Evolutionary conservation across 768 basidiomycete genomes (phyloP), one percentile per base, ranked within the genome.

Genomic region (Suillus variegatus): DNA sequence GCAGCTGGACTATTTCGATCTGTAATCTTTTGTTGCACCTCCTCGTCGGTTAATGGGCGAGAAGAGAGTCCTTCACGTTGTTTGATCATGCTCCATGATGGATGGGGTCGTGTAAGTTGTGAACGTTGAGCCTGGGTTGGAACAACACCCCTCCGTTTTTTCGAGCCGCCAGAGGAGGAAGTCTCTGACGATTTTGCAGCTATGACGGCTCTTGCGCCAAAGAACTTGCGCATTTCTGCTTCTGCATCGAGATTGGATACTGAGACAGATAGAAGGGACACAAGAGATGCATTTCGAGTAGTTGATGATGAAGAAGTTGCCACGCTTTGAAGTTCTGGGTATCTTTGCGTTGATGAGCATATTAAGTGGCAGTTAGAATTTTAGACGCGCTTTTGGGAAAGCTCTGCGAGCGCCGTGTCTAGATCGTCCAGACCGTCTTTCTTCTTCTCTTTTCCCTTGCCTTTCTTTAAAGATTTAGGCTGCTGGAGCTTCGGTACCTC

Each of bases 191-290:
- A 75, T 75, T 85, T 86, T 36, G 82, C 83, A 2, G 90, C 86
- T n/a, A 82, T 81, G 10, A 98, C 85, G 64, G 97, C 95, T 71
- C 90, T 92, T 22, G 93, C 85, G 2, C 97, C 97, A 73, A 99
- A 99, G 83, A 98, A 97, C 68, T 88, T 90, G 63, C 92, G 88
- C 78, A 99, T 86, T 74, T 99, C 97, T 0, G 91, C 90, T 65
- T 97, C 95, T 13, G 89, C 83, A 67, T 99, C 95, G 18, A 99
- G 86, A 70, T 94, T 84, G 47, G 89, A 81, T 1, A 90, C 81
- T 0, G 93, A 94, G n/a, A 97, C 89, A 0, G 92, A 81, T 22
- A 97, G 82, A 1, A 97, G 85, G 56, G 84, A 75, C 13, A 84
- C 75, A 62, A 87, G 73, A 25, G 79, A 75, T 43, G 77, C 75